Evolutionary conservation across 495 filamentous ascomycete genomes (phyloP).

Genomic region (Lasiosphaeria miniovina): DNA sequence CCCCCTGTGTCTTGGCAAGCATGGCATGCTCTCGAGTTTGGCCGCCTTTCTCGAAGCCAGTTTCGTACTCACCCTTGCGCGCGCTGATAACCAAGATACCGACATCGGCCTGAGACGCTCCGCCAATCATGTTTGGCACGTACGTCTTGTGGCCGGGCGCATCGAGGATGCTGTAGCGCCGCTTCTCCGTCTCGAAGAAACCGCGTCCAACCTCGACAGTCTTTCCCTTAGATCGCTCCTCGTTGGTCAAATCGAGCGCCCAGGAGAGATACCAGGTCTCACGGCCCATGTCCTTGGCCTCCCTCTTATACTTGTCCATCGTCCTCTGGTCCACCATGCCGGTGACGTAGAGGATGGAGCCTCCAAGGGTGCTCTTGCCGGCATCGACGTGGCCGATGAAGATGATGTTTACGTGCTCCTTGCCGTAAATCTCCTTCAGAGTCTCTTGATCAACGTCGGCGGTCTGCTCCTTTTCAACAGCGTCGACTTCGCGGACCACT

Average conservation of each 20-base stretch:
- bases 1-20: slow-evolving; percentile 95
- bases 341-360: slow-evolving; percentile 84
- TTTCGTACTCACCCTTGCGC: slow-evolving; percentile 98
- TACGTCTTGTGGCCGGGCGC: slow-evolving; percentile 96
- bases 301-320: slow-evolving; percentile 94
- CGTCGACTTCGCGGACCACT: slow-evolving; percentile 67
- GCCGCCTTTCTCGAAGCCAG: slow-evolving; percentile 98
- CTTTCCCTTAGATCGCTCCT: slow-evolving; percentile 96
- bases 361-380: slow-evolving; percentile 93
- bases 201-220: slow-evolving; percentile 96
- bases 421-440: slow-evolving; percentile 93
- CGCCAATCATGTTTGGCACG: slow-evolving; percentile 94
- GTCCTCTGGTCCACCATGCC: slow-evolving; percentile 99
- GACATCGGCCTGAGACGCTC: slow-evolving; percentile 90
- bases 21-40: slow-evolving; percentile 97
- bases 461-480: slow-evolving; percentile 80
- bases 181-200: slow-evolving; percentile 90
- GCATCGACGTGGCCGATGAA: slow-evolving; percentile 99
- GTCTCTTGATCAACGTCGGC: slow-evolving; percentile 90
- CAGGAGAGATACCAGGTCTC: slow-evolving; percentile 98
- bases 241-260: slow-evolving; percentile 94
- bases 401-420: slow-evolving; percentile 97
- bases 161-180: slow-evolving; percentile 89
- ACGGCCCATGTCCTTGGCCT: slow-evolving; percentile 92
- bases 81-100: slow-evolving; percentile 95